Percentiles rank a stretch among this genome's conserved stretches.
These are phyloP conservation scores for Pythium aristosporum DNA, from an alignment of 352 stramenopile genomes.

Conservation along the genomic window DNA sequence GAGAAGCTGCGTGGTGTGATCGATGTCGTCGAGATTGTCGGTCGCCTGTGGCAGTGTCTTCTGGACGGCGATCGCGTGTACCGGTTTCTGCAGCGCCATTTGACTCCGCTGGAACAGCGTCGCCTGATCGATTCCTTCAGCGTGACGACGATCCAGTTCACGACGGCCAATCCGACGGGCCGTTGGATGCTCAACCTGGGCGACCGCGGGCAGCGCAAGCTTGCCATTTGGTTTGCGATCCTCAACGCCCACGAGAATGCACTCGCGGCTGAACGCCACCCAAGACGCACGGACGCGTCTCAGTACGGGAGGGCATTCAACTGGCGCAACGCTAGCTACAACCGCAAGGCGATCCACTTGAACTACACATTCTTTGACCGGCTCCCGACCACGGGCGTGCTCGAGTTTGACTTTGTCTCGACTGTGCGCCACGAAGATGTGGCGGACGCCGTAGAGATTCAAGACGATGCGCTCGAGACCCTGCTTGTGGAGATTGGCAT, in stretches of 20 bases:
- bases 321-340: constrained; percentile 70
- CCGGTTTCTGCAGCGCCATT: constrained; percentile 46
- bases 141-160: constrained; percentile 52
- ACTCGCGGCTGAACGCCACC: constrained; percentile 29
- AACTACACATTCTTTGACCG: constrained; percentile 61
- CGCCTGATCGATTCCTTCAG: constrained; percentile 56
- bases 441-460: constrained; percentile 22
- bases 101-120: constrained; percentile 44
- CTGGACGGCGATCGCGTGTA: constrained; percentile 52
- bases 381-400: constrained; percentile 46
- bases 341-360: constrained; percentile 48
- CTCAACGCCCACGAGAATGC: constrained; percentile 48
- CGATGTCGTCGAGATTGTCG: constrained; percentile 59
- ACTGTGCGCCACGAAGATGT: constrained; percentile 53
- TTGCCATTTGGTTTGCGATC: constrained; percentile 68
- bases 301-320: constrained; percentile 56
- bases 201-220: constrained; percentile 54
- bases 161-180: constrained; percentile 54
- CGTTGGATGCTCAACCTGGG: constrained; percentile 54
- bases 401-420: constrained; percentile 75
- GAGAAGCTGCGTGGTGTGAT: constrained; percentile 32
- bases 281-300: constrained; percentile 55
- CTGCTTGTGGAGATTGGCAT: constrained; percentile 51
- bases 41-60: constrained; percentile 50
- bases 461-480: constrained; percentile 38